A percentile compares a stretch with the other conserved stretches of the same genome.
phyloP scores from a whole-genome alignment of 2,329 filamentous ascomycete genomes.

The Calonectria crousiana region DNA sequence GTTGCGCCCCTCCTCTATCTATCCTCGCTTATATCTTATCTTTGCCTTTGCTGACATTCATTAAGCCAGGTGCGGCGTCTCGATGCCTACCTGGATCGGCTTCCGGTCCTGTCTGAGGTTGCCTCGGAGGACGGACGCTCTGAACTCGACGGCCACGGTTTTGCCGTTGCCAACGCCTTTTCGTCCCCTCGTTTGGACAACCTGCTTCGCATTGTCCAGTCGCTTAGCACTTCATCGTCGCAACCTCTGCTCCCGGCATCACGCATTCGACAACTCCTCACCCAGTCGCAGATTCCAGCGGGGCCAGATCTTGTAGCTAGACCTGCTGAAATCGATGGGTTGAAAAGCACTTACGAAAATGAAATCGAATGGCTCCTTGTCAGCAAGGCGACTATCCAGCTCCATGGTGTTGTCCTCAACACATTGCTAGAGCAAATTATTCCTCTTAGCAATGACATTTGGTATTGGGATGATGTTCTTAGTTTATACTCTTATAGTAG shows the following conservation, averaged over 20 bases:
- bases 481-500: constrained; percentile 82
- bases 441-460: constrained; percentile 86
- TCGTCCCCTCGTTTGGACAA: constrained; percentile 68
- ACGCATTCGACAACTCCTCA: constrained; percentile 72
- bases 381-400: constrained; percentile 92
- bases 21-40: constrained; percentile 4
- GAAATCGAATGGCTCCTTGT: constrained; percentile 93
- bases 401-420: constrained; percentile 84
- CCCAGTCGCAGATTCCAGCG: constrained; percentile 69
- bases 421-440: constrained; percentile 86
- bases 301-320: constrained; percentile 49
- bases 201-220: constrained; percentile 76
- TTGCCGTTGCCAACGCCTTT: constrained; percentile 56
- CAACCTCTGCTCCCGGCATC: constrained; percentile 70
- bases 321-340: constrained; percentile 38
- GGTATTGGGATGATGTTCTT: constrained; percentile 95
- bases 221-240: constrained; percentile 76
- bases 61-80: constrained; percentile 71
- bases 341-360: constrained; percentile 70
- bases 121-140: constrained; percentile 56
- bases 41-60: constrained; percentile 15
- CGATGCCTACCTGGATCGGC: constrained; percentile 74
- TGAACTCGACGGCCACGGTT: constrained; percentile 50
- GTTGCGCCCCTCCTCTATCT: background rate
- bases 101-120: constrained; percentile 58